Evolutionary conservation across 192 early-diverging fungal genomes (phyloP).

Genomic region (Umbelopsis isabellina): DNA sequence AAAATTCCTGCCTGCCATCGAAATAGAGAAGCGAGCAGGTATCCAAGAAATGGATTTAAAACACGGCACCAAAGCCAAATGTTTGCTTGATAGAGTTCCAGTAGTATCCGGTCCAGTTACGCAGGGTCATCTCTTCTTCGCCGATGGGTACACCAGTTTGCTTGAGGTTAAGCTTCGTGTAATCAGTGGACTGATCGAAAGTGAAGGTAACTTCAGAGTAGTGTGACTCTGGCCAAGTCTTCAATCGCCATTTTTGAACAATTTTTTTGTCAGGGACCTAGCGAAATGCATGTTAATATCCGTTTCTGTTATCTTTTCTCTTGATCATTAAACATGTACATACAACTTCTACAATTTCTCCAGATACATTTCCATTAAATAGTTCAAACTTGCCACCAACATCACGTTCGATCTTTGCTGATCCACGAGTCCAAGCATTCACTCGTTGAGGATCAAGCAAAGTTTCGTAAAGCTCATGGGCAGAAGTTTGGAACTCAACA

Average conservation of each 20-base stretch:
- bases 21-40: not conserved
- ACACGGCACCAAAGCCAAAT: conserved; percentile 64
- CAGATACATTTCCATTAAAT: conserved; percentile 90
- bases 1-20: too few relatives aligned
- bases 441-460: conserved; percentile 79
- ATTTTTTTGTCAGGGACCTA: conserved; percentile 71
- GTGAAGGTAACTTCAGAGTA: conserved; percentile 80
- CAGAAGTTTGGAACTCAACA: conserved; percentile 84
- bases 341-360: conserved; percentile 74
- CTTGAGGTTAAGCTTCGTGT: conserved; percentile 67
- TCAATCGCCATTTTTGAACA: conserved; percentile 85
- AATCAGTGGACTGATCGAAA: conserved; percentile 71
- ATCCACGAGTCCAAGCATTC: conserved; percentile 78
- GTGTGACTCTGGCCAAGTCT: conserved; percentile 84
- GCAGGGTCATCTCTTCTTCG: conserved; percentile 81
- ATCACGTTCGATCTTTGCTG: conserved; percentile 38
- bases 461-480: conserved; percentile 77
- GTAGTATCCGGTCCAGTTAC: conserved; percentile 93
- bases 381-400: conserved; percentile 70
- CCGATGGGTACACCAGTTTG: conserved; percentile 88
- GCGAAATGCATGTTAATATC: not conserved
- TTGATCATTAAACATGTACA: not conserved
- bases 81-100: conserved; percentile 90
- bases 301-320: not conserved
- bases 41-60: not conserved